Evolutionary conservation across 2,329 filamentous ascomycete species (phyloP).

Genomic region (Aschersonia sp.): DNA sequence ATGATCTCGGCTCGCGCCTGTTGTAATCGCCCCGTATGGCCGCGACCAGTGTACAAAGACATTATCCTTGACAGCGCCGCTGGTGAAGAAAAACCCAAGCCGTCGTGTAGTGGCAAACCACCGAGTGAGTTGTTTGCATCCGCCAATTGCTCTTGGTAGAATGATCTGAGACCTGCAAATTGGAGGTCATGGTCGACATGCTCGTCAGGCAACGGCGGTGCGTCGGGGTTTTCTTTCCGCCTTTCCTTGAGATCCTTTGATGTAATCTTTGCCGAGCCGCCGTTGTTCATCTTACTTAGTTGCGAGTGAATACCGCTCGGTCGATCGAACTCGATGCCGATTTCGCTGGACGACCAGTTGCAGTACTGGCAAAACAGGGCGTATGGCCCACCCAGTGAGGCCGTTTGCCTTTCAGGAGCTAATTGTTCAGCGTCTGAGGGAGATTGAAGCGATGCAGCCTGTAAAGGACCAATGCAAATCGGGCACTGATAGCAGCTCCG

Average conservation of each 20-base stretch:
- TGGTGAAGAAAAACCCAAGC: slow-evolving; percentile 53
- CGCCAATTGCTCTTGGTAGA: slow-evolving; percentile 68
- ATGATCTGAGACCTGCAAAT: slow-evolving; percentile 60
- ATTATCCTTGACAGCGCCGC: slow-evolving; percentile 77
- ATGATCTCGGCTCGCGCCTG: slow-evolving; percentile 57
- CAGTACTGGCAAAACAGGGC: slow-evolving; percentile 82
- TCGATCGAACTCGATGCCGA: slow-evolving; percentile 81
- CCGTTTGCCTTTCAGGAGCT: slow-evolving; percentile 21
- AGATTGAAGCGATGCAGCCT: slow-evolving; percentile 55
- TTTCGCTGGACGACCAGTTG: slow-evolving; percentile 81
- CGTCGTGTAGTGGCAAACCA: slow-evolving; percentile 25
- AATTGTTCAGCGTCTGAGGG: slow-evolving; percentile 29
- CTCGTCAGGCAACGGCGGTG: slow-evolving; percentile 23
- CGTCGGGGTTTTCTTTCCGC: slow-evolving; percentile 29
- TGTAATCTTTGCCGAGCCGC: slow-evolving; percentile 35
- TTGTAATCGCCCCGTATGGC: slow-evolving; percentile 45
- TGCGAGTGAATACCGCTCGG: slow-evolving; percentile 76
- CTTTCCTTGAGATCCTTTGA: slow-evolving; percentile 35
- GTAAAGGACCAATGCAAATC: slow-evolving; percentile 67
- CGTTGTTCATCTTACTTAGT: slow-evolving; percentile 54
- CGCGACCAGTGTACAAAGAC: slow-evolving; percentile 66
- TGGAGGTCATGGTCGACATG: slow-evolving; percentile 50
- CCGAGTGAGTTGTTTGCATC: slow-evolving; percentile 39
- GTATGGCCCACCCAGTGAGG: slow-evolving; percentile 39
- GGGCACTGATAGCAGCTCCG: slow-evolving; percentile 95